Conservation (phyloP, 352 stramenopile genomes). For the Phytophthora megakarya region DNA sequence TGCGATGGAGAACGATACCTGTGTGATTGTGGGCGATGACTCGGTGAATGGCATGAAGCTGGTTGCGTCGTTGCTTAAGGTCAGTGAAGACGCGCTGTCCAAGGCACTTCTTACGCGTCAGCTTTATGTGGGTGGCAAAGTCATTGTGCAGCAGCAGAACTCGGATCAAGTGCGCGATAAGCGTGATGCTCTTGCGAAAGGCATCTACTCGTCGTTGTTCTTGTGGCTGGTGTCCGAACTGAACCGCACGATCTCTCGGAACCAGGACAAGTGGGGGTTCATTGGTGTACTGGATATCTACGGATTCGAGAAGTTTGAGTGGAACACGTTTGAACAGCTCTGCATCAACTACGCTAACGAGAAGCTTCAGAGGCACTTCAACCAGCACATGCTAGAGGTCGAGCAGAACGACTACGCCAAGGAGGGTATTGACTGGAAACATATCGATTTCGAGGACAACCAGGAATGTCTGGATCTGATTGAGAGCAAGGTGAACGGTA, state of each 20-base stretch:
- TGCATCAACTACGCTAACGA: slow-evolving; percentile 98
- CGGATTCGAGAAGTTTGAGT: slow-evolving; percentile 97
- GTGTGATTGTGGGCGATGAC: slow-evolving; percentile 56
- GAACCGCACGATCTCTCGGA: slow-evolving; percentile 89
- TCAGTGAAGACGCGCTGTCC: slow-evolving; percentile 76
- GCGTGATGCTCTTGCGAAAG: slow-evolving; percentile 90
- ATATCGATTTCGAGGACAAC: slow-evolving; percentile 95
- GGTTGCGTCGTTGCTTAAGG: slow-evolving; percentile 76
- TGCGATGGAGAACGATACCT: slow-evolving; percentile 80
- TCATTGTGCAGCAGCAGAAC: slow-evolving; percentile 91
- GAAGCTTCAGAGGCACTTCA: slow-evolving; percentile 94
- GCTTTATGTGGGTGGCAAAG: slow-evolving; percentile 88
- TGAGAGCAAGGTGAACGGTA: slow-evolving; percentile 89
- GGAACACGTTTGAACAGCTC: slow-evolving; percentile 96
- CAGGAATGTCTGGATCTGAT: slow-evolving; percentile 93
- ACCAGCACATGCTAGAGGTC: slow-evolving; percentile 96
- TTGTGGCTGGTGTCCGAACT: slow-evolving; percentile 90
- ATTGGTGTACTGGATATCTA: slow-evolving; percentile 98
- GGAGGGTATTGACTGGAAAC: slow-evolving; percentile 94
- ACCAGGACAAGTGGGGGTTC: slow-evolving; percentile 87
- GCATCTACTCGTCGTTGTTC: slow-evolving; percentile 93
- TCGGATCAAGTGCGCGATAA: slow-evolving; percentile 89
- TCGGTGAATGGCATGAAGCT: slow-evolving; percentile 55
- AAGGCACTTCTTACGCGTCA: slow-evolving; percentile 81
- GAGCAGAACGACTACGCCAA: slow-evolving; percentile 98